Base-by-base conservation (phyloP, 352 stramenopile genomes). In the Pythium rhizo-oryzae region DNA sequence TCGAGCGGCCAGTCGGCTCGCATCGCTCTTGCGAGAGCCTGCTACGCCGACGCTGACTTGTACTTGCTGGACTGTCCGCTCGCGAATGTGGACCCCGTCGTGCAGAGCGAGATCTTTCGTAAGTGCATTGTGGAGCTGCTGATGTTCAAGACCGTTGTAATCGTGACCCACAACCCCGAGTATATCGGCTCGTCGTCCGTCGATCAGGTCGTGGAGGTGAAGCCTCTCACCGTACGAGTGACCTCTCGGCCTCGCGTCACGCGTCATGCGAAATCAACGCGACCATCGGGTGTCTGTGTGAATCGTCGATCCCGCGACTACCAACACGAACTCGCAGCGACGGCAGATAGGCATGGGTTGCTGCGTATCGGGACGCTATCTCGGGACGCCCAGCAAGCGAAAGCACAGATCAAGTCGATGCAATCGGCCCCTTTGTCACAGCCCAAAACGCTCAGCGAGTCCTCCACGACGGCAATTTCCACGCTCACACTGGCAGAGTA, bases 11-110 rank as follows among this genome's bases (percentile, higher is more conserved):
- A 98, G 72, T 94, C 96, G 67, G 77, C 77, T 18, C 68, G 82
- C 13, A 72, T 90, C 11, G 64, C 57, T 23, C 62, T 90, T 4
- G 82, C 82, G 16, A 71, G 82, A 15, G 70, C 80, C 37, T 80
- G 75, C 46, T 89, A 89, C 67, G 71, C 72, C 1, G 70, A 84
- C 60, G 60, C 76, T 4, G 73, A 77, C 54, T 24, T 80, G 18
- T 94, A 91, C 67, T 52, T 98, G 13, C 73, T 98, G 4, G 95
- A 98, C 70, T 90, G 98, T 69, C 79, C 89, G 21, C 72, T 98
- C 1, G 77, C 77, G 33, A 92, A 92, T 21, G 94, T 98, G 0
- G 95, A 98, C 75, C 82, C 87, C 49, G 87, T 98, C 71, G 93
- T 98, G 25, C 92, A 85, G 21, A 84, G 84, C 53, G 81, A 96